phyloP scores from a whole-genome alignment of 176 grass and related monocot species.

The Oryza punctata region DNA sequence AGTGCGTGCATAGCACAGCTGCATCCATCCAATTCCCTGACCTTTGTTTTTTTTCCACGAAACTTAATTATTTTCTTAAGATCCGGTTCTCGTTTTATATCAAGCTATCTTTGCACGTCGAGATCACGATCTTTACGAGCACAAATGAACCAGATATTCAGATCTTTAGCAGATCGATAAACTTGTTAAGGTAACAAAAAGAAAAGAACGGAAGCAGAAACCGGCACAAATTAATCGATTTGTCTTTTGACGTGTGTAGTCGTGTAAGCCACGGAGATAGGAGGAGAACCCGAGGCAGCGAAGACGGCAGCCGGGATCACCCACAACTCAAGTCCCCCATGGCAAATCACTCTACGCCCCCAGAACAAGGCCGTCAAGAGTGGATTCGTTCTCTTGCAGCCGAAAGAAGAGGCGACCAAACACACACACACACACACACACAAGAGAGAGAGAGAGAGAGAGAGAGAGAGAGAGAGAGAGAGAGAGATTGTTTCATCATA shows the following conservation, averaged over 20 bases:
- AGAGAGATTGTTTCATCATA: background rate
- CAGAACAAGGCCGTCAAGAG: constrained; percentile 62
- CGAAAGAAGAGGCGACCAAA: constrained; percentile 56
- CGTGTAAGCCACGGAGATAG: constrained; percentile 24
- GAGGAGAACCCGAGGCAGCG: background rate
- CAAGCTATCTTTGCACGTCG: background rate
- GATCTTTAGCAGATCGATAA: background rate
- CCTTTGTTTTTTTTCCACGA: background rate
- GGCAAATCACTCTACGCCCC: constrained; percentile 42
- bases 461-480: background rate
- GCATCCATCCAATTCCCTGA: background rate
- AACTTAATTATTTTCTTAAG: background rate
- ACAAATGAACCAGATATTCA: background rate
- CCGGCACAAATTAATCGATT: background rate
- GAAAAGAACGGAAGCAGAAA: too few species aligned
- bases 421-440: background rate
- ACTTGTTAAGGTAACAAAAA: background rate
- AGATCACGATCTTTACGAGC: background rate
- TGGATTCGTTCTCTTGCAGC: constrained; percentile 46
- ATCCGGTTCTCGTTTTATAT: background rate
- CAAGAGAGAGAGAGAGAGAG: background rate
- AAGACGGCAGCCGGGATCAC: background rate
- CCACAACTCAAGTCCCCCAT: background rate
- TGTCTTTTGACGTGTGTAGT: background rate
- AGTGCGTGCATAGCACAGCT: background rate